Percentiles rank a stretch among this genome's conserved stretches.
Evolutionary conservation across 75 land plant species (phyloP).

Genomic region (Selaginella moellendorffii): DNA sequence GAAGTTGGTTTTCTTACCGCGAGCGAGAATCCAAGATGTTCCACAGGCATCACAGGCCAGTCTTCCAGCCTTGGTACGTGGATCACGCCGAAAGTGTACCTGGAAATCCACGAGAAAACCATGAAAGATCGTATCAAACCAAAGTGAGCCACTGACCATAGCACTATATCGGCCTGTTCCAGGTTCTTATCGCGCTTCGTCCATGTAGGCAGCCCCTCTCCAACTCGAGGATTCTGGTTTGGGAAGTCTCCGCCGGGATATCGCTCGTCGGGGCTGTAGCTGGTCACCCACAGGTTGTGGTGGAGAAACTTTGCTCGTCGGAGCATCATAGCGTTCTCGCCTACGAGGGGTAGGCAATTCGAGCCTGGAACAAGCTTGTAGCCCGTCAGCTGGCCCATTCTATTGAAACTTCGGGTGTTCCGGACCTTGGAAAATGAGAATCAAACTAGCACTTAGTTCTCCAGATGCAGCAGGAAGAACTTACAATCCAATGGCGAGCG

Average conservation of each 20-base stretch:
- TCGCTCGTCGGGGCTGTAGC: not conserved
- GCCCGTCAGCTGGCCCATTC: not conserved
- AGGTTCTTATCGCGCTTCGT: not conserved
- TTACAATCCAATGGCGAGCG: slow-evolving; percentile 97
- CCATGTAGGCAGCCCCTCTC: slow-evolving; percentile 5
- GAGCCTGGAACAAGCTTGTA: slow-evolving; percentile 3
- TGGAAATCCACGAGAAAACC: too few relatives aligned
- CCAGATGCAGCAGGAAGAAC: not conserved
- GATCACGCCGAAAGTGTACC: slow-evolving; percentile 94
- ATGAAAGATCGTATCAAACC: too few relatives aligned
- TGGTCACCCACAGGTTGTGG: slow-evolving; percentile 2
- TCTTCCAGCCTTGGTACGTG: slow-evolving; percentile 95
- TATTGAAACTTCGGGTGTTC: not conserved
- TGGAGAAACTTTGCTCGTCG: not conserved
- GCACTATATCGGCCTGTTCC: slow-evolving; percentile 1
- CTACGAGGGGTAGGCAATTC: slow-evolving; percentile 1
- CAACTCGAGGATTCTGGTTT: slow-evolving; percentile 5
- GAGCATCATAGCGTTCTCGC: not conserved
- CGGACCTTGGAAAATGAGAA: not conserved
- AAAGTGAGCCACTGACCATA: not conserved
- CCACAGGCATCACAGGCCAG: slow-evolving; percentile 99
- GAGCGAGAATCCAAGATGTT: slow-evolving; percentile 78
- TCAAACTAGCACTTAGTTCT: too few relatives aligned
- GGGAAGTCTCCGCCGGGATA: slow-evolving; percentile 5
- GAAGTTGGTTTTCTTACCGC: slow-evolving; percentile 25